Conservation (phyloP, 2,329 filamentous ascomycete species). For the Botryotinia convoluta region DNA sequence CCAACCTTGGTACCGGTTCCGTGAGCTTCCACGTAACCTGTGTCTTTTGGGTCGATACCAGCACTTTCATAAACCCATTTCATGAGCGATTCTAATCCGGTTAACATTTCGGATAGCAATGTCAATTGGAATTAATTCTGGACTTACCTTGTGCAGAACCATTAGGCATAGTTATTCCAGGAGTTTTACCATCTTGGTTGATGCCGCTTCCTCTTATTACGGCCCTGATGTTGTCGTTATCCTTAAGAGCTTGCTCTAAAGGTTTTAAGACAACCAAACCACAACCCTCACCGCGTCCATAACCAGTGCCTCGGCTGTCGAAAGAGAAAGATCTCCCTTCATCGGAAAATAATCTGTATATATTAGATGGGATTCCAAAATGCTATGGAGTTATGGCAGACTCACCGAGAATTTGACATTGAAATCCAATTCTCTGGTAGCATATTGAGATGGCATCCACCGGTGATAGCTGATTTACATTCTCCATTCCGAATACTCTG, state of each 20-base stretch:
- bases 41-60: slow-evolving; percentile 20
- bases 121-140: background rate
- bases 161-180: slow-evolving; percentile 54
- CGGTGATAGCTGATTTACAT: slow-evolving; percentile 36
- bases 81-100: slow-evolving; percentile 31
- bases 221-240: slow-evolving; percentile 56
- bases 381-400: background rate
- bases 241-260: slow-evolving; percentile 54
- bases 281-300: slow-evolving; percentile 61
- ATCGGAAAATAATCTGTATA: slow-evolving; percentile 41
- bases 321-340: slow-evolving; percentile 46
- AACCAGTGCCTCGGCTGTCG: slow-evolving; percentile 59
- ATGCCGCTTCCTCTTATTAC: slow-evolving; percentile 41
- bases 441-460: slow-evolving; percentile 28
- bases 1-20: slow-evolving; percentile 26
- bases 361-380: slow-evolving; percentile 42
- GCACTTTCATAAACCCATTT: slow-evolving; percentile 26
- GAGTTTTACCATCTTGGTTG: slow-evolving; percentile 57
- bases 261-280: slow-evolving; percentile 58
- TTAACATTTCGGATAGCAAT: slow-evolving; percentile 16
- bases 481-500: slow-evolving; percentile 44
- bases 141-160: slow-evolving; percentile 41
- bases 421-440: slow-evolving; percentile 30
- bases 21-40: slow-evolving; percentile 26
- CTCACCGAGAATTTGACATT: slow-evolving; percentile 34